These are phyloP conservation scores for Trypanosoma platydactyli DNA, from an alignment of 208 protist genomes.

Conservation along the genomic window DNA sequence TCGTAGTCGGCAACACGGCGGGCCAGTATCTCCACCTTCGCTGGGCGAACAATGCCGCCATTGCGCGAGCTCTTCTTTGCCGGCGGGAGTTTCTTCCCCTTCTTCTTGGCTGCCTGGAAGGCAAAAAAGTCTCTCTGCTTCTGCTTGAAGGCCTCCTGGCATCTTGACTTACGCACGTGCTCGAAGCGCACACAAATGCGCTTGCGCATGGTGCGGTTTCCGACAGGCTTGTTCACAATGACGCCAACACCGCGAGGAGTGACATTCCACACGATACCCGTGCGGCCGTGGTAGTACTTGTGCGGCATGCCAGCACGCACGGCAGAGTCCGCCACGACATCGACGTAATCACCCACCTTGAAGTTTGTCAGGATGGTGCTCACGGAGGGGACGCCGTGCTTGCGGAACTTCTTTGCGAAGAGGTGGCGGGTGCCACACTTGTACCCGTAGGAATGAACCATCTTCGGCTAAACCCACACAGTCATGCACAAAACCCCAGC, in stretches of 20 bases:
- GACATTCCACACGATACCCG: constrained; percentile 99
- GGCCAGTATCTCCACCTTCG: constrained; percentile 78
- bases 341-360: constrained; percentile 99
- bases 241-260: constrained; percentile 98
- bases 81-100: constrained; percentile 69
- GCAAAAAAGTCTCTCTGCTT: constrained; percentile 80
- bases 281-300: constrained; percentile 99
- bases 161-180: constrained; percentile 96
- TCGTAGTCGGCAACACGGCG: constrained; percentile 84
- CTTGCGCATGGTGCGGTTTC: constrained; percentile 98
- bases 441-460: constrained; percentile 96
- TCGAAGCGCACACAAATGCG: constrained; percentile 99
- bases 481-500: too few species aligned
- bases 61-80: constrained; percentile 74
- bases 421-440: constrained; percentile 97
- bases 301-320: constrained; percentile 99
- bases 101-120: constrained; percentile 78
- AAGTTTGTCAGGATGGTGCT: constrained; percentile 96
- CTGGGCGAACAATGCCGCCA: constrained; percentile 67
- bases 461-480: constrained; percentile 31
- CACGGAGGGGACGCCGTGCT: constrained; percentile 92
- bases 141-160: constrained; percentile 89
- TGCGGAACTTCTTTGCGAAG: constrained; percentile 97
- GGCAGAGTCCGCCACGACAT: constrained; percentile 97
- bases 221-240: constrained; percentile 99